Evolutionary conservation across 192 early-diverging fungal genomes (phyloP).

Genomic region (Coemansia erecta): DNA sequence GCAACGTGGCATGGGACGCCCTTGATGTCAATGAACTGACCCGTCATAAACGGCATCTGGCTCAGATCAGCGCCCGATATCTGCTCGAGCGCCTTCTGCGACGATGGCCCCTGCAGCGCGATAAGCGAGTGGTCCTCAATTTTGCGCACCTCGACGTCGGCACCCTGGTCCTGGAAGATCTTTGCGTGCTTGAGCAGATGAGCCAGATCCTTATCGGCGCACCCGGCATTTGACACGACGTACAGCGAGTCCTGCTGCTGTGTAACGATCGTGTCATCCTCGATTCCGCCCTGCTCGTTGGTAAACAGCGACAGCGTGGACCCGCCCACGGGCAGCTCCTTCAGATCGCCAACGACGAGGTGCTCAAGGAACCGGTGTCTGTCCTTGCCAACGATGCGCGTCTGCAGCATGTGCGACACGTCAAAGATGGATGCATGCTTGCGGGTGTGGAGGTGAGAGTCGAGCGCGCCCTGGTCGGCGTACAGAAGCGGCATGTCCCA

Average conservation of each 20-base stretch:
- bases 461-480: constrained; percentile 75
- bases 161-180: constrained; percentile 82
- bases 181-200: constrained; percentile 81
- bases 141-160: constrained; percentile 81
- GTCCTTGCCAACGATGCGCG: constrained; percentile 85
- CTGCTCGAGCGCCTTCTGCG: constrained; percentile 66
- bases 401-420: constrained; percentile 98
- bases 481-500: constrained; percentile 98
- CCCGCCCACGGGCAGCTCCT: constrained; percentile 71
- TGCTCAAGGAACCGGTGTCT: constrained; percentile 83
- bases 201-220: constrained; percentile 93
- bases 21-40: constrained; percentile 65
- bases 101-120: constrained; percentile 90
- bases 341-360: constrained; percentile 83
- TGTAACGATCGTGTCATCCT: constrained; percentile 97
- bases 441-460: constrained; percentile 88
- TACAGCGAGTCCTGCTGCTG: constrained; percentile 79
- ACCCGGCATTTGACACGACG: constrained; percentile 94
- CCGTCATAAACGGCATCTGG: constrained; percentile 90
- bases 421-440: constrained; percentile 92
- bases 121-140: constrained; percentile 85
- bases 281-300: constrained; percentile 95
- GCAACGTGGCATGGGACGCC: constrained; percentile 85
- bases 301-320: constrained; percentile 92
- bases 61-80: constrained; percentile 59